Base-by-base conservation (phyloP, 495 filamentous ascomycete species). In the Podospora sp. region DNA sequence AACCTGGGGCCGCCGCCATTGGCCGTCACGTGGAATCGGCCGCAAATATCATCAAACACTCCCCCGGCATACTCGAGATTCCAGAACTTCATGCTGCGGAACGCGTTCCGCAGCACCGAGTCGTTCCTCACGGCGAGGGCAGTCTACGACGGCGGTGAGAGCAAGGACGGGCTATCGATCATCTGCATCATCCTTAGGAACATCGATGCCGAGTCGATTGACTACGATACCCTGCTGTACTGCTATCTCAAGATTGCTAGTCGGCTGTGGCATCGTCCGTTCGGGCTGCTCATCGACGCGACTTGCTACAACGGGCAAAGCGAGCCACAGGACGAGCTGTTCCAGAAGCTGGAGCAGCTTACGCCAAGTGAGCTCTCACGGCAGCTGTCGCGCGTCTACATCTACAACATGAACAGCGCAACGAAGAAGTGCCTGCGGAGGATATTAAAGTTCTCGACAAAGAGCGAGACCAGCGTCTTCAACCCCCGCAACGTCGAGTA, bases 401-500 rank as follows among this genome's bases (percentile, higher is more conserved):
- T 89, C 59, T 90, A 89, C 75, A 90, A 90, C 69, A 89, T 89
- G 87, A 90, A 90, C 70, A 88, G 81, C 68, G 84, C 85, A 6
- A 87, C 80, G 69, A 80, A 81, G 63, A 89, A 89, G 79, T 88
- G 85, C 71, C 87, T 89, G 70, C 81, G 88, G 1, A 81, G 85
- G 22, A 78, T 87, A 20, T 76, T 89, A 20, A 78, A 85, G 20
- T 70, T 87, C 36, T 83, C 83, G n/a, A 78, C 81, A 12, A 85
- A 83, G 71, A 84, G 79, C 64, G 84, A 87, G 4, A 72, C 70
- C 61, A 84, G 79, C 72, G 73, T 81, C n/a, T 84, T 88, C 69
- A 83, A 87, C 62, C 86, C 86, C 20, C 74, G 76, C 52, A 87
- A 88, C 74, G 84, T 87, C 1, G 85, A 89, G 46, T 88, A 88